These are phyloP conservation scores for Saccharomycopsis selenospora DNA, from an alignment of 805 yeast genomes.

Conservation along the genomic window DNA sequence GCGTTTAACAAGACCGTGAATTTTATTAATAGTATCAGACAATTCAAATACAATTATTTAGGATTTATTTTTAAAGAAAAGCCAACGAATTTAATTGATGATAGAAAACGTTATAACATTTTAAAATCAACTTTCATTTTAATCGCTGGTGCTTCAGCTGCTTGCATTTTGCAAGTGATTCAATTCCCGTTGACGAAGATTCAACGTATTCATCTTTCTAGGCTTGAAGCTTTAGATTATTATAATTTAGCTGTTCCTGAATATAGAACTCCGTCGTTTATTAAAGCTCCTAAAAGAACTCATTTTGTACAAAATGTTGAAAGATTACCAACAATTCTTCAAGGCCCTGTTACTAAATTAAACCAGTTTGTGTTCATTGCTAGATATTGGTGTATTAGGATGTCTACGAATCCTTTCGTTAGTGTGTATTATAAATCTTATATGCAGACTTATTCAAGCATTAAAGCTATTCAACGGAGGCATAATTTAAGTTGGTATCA, in stretches of 20 bases:
- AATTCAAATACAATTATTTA: slow-evolving; percentile 31
- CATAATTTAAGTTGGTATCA: slow-evolving; percentile 50
- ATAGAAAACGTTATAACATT: slow-evolving; percentile 33
- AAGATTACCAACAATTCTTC: slow-evolving; percentile 10
- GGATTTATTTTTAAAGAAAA: slow-evolving; percentile 24
- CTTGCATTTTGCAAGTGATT: slow-evolving; percentile 63
- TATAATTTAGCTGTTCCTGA: slow-evolving; percentile 19
- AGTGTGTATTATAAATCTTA: slow-evolving; percentile 64
- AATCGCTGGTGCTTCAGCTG: slow-evolving; percentile 84
- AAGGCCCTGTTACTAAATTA: slow-evolving; percentile 3
- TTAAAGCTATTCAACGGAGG: slow-evolving; percentile 45
- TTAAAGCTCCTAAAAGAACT: slow-evolving; percentile 5
- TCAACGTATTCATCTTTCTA: slow-evolving; percentile 70
- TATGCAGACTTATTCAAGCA: slow-evolving; percentile 62
- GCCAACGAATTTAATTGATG: slow-evolving; percentile 23
- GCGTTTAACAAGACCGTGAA: slow-evolving; percentile 44
- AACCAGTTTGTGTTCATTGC: slow-evolving; percentile 11
- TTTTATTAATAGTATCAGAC: slow-evolving; percentile 37
- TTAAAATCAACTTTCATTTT: slow-evolving; percentile 63
- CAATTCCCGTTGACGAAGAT: slow-evolving; percentile 79
- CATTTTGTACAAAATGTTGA: slow-evolving; percentile 13
- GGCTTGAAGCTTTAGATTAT: slow-evolving; percentile 71
- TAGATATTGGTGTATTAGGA: slow-evolving; percentile 23
- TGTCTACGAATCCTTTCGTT: slow-evolving; percentile 25
- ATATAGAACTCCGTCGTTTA: slow-evolving; percentile 18